Evolutionary conservation across 768 basidiomycete genomes (phyloP), one percentile per base, ranked within the genome.

Genomic region (Brasilioporus rufonigricans): DNA sequence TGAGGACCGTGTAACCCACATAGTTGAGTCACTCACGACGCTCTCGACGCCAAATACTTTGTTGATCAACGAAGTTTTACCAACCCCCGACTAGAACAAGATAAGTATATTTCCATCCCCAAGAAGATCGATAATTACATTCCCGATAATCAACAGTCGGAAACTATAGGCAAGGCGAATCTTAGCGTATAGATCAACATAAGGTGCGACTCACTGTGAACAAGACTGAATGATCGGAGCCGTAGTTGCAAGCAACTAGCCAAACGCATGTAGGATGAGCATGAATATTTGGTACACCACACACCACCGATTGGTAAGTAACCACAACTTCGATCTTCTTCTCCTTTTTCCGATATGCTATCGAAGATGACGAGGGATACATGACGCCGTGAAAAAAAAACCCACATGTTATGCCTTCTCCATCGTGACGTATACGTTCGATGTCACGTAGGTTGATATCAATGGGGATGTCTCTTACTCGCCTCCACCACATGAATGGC

Each of bases 111-210:
- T 4, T 33, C 16, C 18, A 29, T 43, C 26, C 5, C 8, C 2
- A 8, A 47, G 10, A 29, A 32, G n/a, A 31, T 0, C 5, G 18
- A 21, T 2, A 2, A 8, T 52, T 38, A 61, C 61, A 50, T 61
- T 63, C 1, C 61, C 61, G 19, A 61, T 62, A 1, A 61, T 39
- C 26, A 61, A 5, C n/a, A 63, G 40, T 14, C 61, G 49, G 43
- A 61, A 63, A 32, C 61, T 63, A 32, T 13, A 24, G 1, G 14
- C 3, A 13, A n/a, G 1, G 10, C 2, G 11, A 23, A 1, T 10
- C 23, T 50, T 10, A 48, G 29, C 3, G 6, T 19, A 19, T 5
- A 27, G 33, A 12, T 19, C 19, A 21, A n/a, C 6, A 32, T 3
- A 21, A 1, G 8, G 36, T 2, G 7, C 36, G 32, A 44, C 55